Conservation (phyloP, 2,329 filamentous ascomycete species). For the Hypocrella siamensis region DNA sequence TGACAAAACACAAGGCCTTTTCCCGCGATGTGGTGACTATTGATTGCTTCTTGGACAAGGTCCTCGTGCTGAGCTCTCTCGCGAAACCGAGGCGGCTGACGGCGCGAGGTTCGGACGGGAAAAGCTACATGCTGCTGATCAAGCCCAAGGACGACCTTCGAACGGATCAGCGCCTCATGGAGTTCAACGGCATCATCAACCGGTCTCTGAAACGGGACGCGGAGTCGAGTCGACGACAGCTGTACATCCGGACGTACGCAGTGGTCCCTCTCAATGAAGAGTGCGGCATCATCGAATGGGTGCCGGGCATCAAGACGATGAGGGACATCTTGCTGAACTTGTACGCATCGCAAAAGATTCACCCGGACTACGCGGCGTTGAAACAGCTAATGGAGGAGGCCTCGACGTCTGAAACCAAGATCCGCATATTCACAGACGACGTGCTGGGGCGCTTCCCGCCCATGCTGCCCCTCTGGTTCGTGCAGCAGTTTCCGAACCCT, state of each 20-base stretch:
- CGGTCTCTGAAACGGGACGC: constrained; percentile 81
- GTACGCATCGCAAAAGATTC: constrained; percentile 60
- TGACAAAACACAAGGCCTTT: constrained; percentile 72
- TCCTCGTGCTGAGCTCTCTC: constrained; percentile 76
- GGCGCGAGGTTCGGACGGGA: constrained; percentile 77
- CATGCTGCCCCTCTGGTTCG: constrained; percentile 86
- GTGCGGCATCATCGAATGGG: constrained; percentile 96
- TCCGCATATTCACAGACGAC: constrained; percentile 54
- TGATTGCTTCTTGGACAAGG: constrained; percentile 66
- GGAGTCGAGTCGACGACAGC: constrained; percentile 73
- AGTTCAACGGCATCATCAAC: constrained; percentile 98
- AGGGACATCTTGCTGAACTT: constrained; percentile 75
- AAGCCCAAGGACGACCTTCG: constrained; percentile 97
- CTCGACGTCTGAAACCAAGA: constrained; percentile 38
- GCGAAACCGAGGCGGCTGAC: constrained; percentile 85
- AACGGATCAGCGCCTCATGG: constrained; percentile 96
- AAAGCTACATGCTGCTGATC: constrained; percentile 76
- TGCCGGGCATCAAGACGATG: constrained; percentile 86
- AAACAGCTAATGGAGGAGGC: constrained; percentile 48
- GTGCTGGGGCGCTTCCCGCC: constrained; percentile 57
- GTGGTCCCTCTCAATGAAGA: constrained; percentile 96
- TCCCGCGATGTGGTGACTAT: constrained; percentile 77
- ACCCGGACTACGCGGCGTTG: constrained; percentile 54
- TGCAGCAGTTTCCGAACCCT: constrained; percentile 86
- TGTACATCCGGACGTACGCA: constrained; percentile 94